Base-by-base conservation (phyloP, 768 basidiomycete species). In the Amanita thiersii region DNA sequence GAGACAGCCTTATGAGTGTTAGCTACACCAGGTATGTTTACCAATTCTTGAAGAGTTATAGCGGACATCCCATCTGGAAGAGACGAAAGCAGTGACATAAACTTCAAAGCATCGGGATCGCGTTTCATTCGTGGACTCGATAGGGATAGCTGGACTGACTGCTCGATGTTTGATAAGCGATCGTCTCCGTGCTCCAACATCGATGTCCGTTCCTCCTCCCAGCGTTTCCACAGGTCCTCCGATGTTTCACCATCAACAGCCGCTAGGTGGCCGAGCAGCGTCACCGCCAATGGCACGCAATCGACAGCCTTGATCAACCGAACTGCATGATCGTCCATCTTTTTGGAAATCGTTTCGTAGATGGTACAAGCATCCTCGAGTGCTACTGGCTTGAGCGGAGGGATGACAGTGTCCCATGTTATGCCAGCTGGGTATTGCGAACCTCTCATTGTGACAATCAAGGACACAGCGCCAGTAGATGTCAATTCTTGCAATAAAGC, bases 281-380 rank as follows among this genome's bases (percentile, higher is more conserved):
- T 61, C 14, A 63, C 56, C 1, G 62, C 62, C 10, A 63, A 47
- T 0, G 62, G 62, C 12, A 64, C 52, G 28, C 60, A 53, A 36
- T 62, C 60, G 15, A 62, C 54, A 1, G 58, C 56, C 26, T 48
- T 34, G 2, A 62, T 47, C 12, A 64, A 56, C 23, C 49, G 49
- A 11, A 45, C 32, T 1, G 48, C 51, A 42, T 53, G 44, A 9
- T 55, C 43, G 24, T 62, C 56, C 3, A 34, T 37, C 20, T 56
- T 49, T 4, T 50, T 35, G 3, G 51, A 52, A 18, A 64, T 62
- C 5, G 47, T 34, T 36, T 47, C 44, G 26, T 60, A 59, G 9
- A 59, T 56, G 3, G 47, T 25, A 1, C 43, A 37, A 2, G 62
- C 58, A 4, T 54, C 52, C 12, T 51, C 44, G 6, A 56, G 28